phyloP scores from a whole-genome alignment of 768 basidiomycete genomes.

The Porphyrellus cyaneotinctus region DNA sequence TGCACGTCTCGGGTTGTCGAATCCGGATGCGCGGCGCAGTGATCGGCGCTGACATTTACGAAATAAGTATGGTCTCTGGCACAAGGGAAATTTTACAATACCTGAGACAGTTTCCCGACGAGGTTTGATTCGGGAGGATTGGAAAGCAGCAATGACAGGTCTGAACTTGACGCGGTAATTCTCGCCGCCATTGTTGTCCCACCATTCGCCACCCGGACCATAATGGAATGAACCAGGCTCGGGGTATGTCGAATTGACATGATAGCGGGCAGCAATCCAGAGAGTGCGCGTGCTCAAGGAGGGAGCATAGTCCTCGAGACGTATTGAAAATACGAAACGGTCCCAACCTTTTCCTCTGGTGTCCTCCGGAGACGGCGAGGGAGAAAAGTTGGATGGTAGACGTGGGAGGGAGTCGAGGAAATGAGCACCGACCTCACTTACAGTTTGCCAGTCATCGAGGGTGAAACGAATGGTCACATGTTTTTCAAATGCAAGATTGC shows the following conservation, averaged over 20 bases:
- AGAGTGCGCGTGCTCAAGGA: conserved; percentile 49
- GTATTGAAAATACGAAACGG: conserved; percentile 56
- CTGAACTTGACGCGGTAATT: conserved; percentile 80
- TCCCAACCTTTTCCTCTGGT: conserved; percentile 41
- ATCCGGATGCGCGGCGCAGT: not conserved
- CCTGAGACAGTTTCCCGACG: conserved; percentile 24
- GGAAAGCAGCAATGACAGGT: not conserved
- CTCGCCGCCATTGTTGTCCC: conserved; percentile 82
- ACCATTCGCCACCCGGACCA: conserved; percentile 69
- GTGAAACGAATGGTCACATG: conserved; percentile 84
- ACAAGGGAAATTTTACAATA: not conserved
- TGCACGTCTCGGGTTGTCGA: conserved; percentile 1
- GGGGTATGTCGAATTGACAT: conserved; percentile 21
- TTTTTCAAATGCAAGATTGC: conserved; percentile 86
- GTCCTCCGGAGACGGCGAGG: not conserved
- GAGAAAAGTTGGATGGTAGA: conserved; percentile 30
- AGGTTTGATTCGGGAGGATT: not conserved
- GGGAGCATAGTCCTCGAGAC: conserved; percentile 66
- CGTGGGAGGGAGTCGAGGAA: conserved; percentile 42
- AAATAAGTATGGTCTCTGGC: not conserved
- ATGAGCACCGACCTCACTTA: conserved; percentile 71
- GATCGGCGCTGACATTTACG: conserved; percentile 5
- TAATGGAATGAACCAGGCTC: conserved; percentile 19
- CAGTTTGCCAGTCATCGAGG: conserved; percentile 91
- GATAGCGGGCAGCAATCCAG: conserved; percentile 59